phyloP scores from a whole-genome alignment of 176 grass and related monocot species.

The Triticum aestivum region DNA sequence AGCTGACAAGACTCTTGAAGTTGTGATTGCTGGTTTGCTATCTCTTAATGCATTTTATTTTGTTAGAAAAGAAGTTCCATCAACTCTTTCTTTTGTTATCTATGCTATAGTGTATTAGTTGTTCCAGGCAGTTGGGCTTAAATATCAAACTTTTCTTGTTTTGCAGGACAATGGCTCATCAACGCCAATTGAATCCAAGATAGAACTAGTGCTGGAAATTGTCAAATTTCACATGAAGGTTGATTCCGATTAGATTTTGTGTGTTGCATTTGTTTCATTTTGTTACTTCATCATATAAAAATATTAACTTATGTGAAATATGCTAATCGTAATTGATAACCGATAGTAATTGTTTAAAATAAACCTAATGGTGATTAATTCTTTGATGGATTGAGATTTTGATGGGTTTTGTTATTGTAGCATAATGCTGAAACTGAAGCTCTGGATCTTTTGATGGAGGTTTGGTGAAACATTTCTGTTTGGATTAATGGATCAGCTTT shows the following conservation, averaged over 20 bases:
- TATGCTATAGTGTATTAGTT: background rate
- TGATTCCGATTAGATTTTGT: constrained; percentile 8
- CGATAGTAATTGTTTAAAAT: background rate
- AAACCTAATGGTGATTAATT: background rate
- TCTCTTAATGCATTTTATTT: background rate
- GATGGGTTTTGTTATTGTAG: constrained; percentile 32
- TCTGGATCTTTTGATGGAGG: constrained; percentile 99
- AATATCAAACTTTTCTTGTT: constrained; percentile 24
- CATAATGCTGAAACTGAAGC: constrained; percentile 98
- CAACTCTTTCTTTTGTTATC: background rate
- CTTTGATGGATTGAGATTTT: constrained; percentile 1
- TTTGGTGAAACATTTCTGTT: constrained; percentile 22
- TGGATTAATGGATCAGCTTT: background rate
- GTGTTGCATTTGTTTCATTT: constrained; percentile 5
- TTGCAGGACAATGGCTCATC: constrained; percentile 65
- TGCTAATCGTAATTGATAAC: background rate
- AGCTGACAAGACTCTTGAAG: background rate
- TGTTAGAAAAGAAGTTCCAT: background rate
- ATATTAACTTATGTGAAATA: background rate
- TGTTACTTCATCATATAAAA: background rate
- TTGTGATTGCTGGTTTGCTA: background rate
- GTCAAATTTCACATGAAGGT: constrained; percentile 99
- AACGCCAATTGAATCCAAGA: constrained; percentile 72
- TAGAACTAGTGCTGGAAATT: constrained; percentile 98
- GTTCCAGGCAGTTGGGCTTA: background rate